Evolutionary conservation across 1,139 yeast species (phyloP).

Genomic region (Diutina sp.): DNA sequence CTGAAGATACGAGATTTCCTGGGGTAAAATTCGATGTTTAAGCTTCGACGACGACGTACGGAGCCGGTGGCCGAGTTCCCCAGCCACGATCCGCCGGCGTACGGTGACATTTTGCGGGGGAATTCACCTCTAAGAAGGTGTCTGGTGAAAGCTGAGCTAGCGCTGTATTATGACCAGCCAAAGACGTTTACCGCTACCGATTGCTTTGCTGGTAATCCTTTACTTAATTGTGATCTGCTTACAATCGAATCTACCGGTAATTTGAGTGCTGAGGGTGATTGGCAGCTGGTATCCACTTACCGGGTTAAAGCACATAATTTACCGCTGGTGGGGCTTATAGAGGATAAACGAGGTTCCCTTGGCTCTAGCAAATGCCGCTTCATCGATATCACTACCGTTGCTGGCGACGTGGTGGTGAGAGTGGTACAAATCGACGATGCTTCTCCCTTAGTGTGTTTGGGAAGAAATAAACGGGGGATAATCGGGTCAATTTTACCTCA

Average conservation of each 20-base stretch:
- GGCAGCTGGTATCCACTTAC: background rate
- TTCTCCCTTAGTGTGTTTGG: background rate
- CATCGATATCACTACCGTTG: background rate
- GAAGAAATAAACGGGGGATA: background rate
- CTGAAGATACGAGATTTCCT: background rate
- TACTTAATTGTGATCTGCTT: background rate
- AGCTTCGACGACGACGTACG: background rate
- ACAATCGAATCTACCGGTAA: background rate
- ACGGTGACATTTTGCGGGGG: too few relatives aligned
- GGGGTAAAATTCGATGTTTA: background rate
- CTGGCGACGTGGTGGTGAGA: background rate
- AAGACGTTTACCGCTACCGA: background rate
- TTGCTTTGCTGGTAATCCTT: background rate
- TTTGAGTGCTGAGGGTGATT: background rate
- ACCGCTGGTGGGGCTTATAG: background rate
- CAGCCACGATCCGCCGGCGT: too few relatives aligned
- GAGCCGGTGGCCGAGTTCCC: too few relatives aligned
- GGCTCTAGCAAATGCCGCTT: background rate
- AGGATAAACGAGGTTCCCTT: background rate
- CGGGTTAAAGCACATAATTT: background rate
- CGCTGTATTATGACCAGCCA: background rate
- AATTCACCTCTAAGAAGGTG: background rate
- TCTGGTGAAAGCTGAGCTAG: background rate
- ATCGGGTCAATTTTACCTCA: background rate
- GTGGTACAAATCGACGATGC: background rate